Percentiles rank a stretch among this genome's conserved stretches.
These are phyloP conservation scores for Arachnopeziza araneosa DNA, from an alignment of 2,329 filamentous ascomycete genomes.

Conservation along the genomic window DNA sequence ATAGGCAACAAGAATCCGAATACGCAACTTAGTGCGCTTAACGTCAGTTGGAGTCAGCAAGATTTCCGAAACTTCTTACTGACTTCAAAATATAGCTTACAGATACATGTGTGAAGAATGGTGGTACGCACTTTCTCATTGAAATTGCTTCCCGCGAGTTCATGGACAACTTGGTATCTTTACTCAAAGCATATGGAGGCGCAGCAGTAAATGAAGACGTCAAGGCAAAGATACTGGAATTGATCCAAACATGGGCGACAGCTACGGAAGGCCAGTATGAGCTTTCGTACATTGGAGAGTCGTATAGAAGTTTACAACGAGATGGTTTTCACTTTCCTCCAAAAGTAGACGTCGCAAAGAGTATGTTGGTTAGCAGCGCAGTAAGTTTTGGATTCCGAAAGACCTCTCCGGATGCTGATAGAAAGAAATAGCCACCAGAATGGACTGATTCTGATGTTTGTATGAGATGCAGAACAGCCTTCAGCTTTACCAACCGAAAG, in stretches of 20 bases:
- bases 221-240: slow-evolving; percentile 81
- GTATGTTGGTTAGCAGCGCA: slow-evolving; percentile 95
- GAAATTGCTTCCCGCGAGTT: slow-evolving; percentile 97
- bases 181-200: slow-evolving; percentile 73
- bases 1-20: slow-evolving; percentile 98
- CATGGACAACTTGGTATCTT: slow-evolving; percentile 91
- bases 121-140: slow-evolving; percentile 86
- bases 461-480: slow-evolving; percentile 92
- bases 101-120: slow-evolving; percentile 98
- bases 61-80: background rate
- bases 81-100: slow-evolving; percentile 56
- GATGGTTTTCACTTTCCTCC: slow-evolving; percentile 91
- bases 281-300: slow-evolving; percentile 79
- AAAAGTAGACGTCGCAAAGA: slow-evolving; percentile 79
- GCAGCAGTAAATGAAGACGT: slow-evolving; percentile 80
- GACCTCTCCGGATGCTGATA: background rate
- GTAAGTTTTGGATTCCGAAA: slow-evolving; percentile 44
- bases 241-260: slow-evolving; percentile 89
- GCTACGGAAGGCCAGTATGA: slow-evolving; percentile 82
- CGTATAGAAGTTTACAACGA: slow-evolving; percentile 73
- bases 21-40: slow-evolving; percentile 88
- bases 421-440: slow-evolving; percentile 67
- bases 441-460: slow-evolving; percentile 98
- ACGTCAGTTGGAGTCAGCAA: slow-evolving; percentile 47
- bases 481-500: slow-evolving; percentile 97